Evolutionary conservation across 805 yeast species (phyloP), one percentile per base, ranked within the genome.

Genomic region (Sungouiozyma ichnusensis): DNA sequence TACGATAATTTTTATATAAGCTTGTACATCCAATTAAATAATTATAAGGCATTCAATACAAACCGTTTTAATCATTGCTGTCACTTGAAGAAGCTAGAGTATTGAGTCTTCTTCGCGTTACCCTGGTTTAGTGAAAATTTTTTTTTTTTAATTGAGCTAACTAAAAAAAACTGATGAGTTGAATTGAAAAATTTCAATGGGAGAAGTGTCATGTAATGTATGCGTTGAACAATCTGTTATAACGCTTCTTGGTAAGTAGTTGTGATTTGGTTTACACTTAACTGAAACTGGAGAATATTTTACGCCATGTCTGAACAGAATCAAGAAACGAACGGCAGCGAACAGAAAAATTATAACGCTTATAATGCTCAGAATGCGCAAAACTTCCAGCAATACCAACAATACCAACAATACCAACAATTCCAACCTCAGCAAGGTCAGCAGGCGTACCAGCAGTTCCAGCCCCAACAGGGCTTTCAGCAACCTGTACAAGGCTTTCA

Each of bases 271-370:
- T n/a, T n/a, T n/a, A n/a, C n/a, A n/a, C n/a, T n/a, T n/a, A n/a
- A n/a, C n/a, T n/a, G n/a, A n/a, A n/a, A n/a, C n/a, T n/a, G n/a
- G n/a, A n/a, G n/a, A n/a, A n/a, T n/a, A n/a, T n/a, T n/a, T n/a
- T n/a, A n/a, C n/a, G n/a, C 29, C 11, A 24, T 24, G 29, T 24
- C 29, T 7, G 29, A 64, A 17, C 64, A 63, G 41, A 58, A 52
- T 35, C 72, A 71, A 41, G 64, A 64, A 41, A 73, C 66, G 43
- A 41, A 39, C 33, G 43, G 41, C 16, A 38, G 40, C 24, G 45
- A 39, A 35, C 45, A 39, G 37, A 29, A 37, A 16, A 38, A 33
- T 20, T 45, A 35, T 17, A 11, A 11, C 11, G 29, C 29, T 11
- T 24, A 24, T 11, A 24, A 24, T 24, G 29, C 9, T 11, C 29